These are phyloP conservation scores for Hansenula sp. DNA, from an alignment of 1,139 yeast genomes.

Conservation along the genomic window DNA sequence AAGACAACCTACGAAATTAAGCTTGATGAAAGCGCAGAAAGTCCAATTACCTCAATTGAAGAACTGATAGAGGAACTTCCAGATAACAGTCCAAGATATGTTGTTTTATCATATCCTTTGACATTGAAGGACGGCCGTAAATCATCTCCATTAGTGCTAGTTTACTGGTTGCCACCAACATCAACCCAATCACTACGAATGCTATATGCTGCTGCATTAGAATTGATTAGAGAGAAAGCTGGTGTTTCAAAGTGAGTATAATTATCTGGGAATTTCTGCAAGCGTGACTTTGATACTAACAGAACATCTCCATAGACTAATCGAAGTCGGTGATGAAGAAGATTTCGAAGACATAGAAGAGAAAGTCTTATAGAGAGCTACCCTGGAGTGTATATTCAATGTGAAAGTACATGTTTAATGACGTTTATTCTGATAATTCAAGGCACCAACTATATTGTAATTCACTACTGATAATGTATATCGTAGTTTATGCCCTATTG, in stretches of 20 bases:
- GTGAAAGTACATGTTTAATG: no score
- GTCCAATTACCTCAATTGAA: conserved; percentile 43
- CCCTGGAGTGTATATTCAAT: no score
- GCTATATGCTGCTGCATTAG: conserved; percentile 90
- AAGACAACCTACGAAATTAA: conserved; percentile 51
- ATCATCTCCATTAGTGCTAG: conserved; percentile 66
- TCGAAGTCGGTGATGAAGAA: conserved; percentile 57
- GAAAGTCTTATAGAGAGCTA: conserved; percentile 18
- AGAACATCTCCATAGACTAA: conserved; percentile 26
- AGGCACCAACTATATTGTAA: no score
- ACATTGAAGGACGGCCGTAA: conserved; percentile 66
- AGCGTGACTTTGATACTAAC: conserved; percentile 11
- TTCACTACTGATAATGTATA: no score
- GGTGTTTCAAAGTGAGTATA: conserved; percentile 60
- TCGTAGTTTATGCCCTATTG: no score
- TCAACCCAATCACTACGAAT: conserved; percentile 73
- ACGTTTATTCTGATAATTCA: no score
- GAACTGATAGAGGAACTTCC: conserved; percentile 75
- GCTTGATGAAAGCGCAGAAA: conserved; percentile 39
- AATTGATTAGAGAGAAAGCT: conserved; percentile 69
- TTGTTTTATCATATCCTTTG: conserved; percentile 75
- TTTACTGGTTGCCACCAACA: conserved; percentile 86
- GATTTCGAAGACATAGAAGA: conserved; percentile 49
- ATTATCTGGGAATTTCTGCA: no score
- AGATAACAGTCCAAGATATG: conserved; percentile 73